Percentiles rank a stretch among this genome's conserved stretches.
Evolutionary conservation across 495 filamentous ascomycete species (phyloP).

Genomic region (Sphaerosporella brunnea): DNA sequence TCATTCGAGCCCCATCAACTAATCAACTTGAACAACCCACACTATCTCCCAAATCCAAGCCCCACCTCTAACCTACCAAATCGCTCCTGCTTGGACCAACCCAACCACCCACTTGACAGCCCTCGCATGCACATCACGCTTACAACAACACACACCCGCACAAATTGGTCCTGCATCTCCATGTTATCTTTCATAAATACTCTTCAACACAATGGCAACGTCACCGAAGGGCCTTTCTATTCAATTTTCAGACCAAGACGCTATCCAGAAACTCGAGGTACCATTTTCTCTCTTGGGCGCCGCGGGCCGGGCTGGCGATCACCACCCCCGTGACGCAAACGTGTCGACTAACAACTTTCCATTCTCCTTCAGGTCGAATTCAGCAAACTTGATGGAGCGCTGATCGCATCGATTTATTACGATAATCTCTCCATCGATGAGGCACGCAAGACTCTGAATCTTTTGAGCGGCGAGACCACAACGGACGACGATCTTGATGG

Average conservation of each 20-base stretch:
- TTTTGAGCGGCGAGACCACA: constrained; percentile 11
- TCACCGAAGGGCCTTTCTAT: background rate
- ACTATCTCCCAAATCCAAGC: too few species aligned
- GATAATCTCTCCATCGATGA: constrained; percentile 10
- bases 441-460: constrained; percentile 9
- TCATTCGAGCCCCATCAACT: too few species aligned
- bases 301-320: too few species aligned
- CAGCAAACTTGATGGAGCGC: constrained; percentile 14
- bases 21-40: too few species aligned
- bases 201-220: background rate
- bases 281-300: background rate
- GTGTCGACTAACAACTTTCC: background rate
- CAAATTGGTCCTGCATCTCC: background rate
- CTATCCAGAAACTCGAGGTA: background rate
- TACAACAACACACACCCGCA: too few species aligned
- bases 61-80: too few species aligned
- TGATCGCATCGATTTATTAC: constrained; percentile 22
- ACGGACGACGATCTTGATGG: constrained; percentile 4
- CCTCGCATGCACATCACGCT: too few species aligned
- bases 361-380: constrained; percentile 20
- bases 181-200: background rate
- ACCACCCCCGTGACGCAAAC: background rate
- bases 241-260: background rate
- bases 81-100: too few species aligned
- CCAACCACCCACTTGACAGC: too few species aligned